Base-by-base conservation (phyloP, 495 filamentous ascomycete genomes). In the Hyaloscypha finlandica region DNA sequence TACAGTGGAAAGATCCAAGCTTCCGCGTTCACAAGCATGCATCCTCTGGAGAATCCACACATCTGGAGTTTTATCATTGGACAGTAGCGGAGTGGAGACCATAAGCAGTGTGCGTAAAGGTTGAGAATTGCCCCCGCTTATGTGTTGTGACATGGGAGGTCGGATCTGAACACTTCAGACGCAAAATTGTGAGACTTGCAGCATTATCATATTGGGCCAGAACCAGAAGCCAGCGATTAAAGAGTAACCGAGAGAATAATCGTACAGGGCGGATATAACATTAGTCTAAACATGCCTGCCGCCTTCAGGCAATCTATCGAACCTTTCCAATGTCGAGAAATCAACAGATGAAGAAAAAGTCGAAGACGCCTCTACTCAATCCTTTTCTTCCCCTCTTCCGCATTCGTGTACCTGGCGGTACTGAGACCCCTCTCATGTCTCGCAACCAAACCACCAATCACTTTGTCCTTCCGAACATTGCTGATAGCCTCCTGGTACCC, bases 331-430 rank as follows among this genome's bases (percentile, higher is more conserved):
- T 3, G 16, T 16, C 4, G 16, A 48, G 16, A 19, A 48, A 48
- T 48, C 4, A 48, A 48, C 42, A 48, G 11, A 48, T 48, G 42
- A 48, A 48, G 2, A 48, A 12, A 48, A 19, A 19, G 35, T 45
- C 20, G 35, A 39, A n/a, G 54, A 64, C 31, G 25, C 9, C 25
- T 48, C 51, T 68, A 71, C 52, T 97, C 93, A 69, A 95, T 92
- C 78, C 94, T 91, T 81, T 97, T 97, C 83, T 98, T 98, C 20
- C 94, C 94, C 73, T 98, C 94, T 76, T 97, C 94, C 48, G 96
- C 79, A 75, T 90, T 92, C 56, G 90, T 86, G 58, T 95, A 85
- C 53, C 90, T 81, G 33, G 90, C 88, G 66, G 88, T 90, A 78
- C 91, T 96, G 39, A 89, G 82, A 12, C 92, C 90, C 29, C 90